Evolutionary conservation across 306 rosid genomes (phyloP), one percentile per base, ranked within the genome.

Genomic region (Elaeagnus macrophylla): DNA sequence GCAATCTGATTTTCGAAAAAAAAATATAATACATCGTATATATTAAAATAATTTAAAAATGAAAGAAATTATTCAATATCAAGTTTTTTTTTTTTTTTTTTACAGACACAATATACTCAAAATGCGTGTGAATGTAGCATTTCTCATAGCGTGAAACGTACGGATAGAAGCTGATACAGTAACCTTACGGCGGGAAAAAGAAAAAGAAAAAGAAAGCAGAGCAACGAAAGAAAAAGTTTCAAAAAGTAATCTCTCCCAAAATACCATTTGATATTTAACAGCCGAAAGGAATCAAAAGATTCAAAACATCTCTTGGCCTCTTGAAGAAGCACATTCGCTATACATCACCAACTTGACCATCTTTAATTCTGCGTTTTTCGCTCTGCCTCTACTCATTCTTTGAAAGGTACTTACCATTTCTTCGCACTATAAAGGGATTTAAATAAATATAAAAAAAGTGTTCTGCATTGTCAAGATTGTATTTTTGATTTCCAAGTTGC

Each of bases 161-260:
- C 67, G 56, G 53, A 10, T 15, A 15, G 64, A 38, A 61, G 51
- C 59, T 35, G 36, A 64, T 43, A 64, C 53, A 32, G 59, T 9
- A 63, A 48, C 43, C 68, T 66, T 61, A 66, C 76, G 76, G 80
- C 76, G 80, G 76, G 45, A 72, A 72, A 55, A 65, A 57, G 9
- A 54, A 35, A 45, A 65, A 75, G 68, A 51, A 62, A 51, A 58
- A 47, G 59, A 38, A 61, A 62, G 67, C 39, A 39, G 11, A 50
- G 14, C 15, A 50, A 48, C 59, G 54, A 69, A 69, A 61, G 72
- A 60, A 64, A 68, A 54, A 55, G 72, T 55, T 64, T 61, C n/a
- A 12, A 44, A 75, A 70, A 75, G 76, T 63, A 61, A 54, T 39
- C 56, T 46, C 52, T 59, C 69, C 55, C 61, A 15, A 36, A 5